Base-by-base conservation (phyloP, 352 stramenopile genomes). In the Phytophthora cactorum region DNA sequence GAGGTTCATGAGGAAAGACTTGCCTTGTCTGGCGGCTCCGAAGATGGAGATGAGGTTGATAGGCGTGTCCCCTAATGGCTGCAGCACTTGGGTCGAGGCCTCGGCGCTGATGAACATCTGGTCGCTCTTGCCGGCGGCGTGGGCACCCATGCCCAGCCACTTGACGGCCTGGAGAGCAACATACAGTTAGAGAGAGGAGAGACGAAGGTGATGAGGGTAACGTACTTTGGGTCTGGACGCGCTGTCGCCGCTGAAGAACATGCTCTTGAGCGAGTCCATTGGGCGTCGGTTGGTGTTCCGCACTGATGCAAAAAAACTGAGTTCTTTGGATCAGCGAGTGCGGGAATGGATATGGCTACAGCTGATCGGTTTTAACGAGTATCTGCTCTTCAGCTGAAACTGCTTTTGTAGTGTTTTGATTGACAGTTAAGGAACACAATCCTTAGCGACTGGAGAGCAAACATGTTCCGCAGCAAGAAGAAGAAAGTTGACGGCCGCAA, bases 31-130 rank as follows among this genome's bases (percentile, higher is more conserved):
- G 43, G 88, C 88, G 5, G 88, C 88, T 11, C 88, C 88, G 52
- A 96, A 96, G 68, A 96, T 94, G 45, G 82, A 89, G 60, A 96
- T 93, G 47, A 96, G 72, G 66, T 96, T 96, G 38, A 96, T 80
- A 5, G 63, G 69, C 43, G 85, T 79, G 54, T 92, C 77, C 3
- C 76, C 84, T 2, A 95, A 56, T 12, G 88, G 84, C 52, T 77
- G 54, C 15, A 95, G 68, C 52, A 92, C 88, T n/a, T 84, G 66
- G 8, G 52, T 61, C n/a, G 81, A 64, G 3, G 86, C 81, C 22
- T 92, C 84, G 0, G 70, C 41, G 56, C 79, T 68, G 17, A 95
- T 87, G 39, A 91, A 91, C 84, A 95, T 93, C 39, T 74, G 71
- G 50, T 92, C 84, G 47, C 69, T 81, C 27, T 73, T 73, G 17